These are phyloP conservation scores for Boletales sp. DNA, from an alignment of 768 basidiomycete genomes.

Conservation along the genomic window DNA sequence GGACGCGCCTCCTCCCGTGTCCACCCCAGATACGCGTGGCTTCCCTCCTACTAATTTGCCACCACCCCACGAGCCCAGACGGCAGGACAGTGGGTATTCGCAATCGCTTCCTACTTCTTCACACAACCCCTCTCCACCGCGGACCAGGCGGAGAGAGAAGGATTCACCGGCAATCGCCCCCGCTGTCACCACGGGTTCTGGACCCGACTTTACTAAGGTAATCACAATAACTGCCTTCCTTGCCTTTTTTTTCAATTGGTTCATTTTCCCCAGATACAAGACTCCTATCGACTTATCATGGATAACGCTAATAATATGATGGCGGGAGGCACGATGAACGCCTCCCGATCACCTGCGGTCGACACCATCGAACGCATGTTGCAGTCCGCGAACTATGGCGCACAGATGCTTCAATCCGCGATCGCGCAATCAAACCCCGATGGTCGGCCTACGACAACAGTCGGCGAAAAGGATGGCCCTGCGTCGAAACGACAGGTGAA, in stretches of 20 bases:
- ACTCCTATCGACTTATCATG: constrained; percentile 43
- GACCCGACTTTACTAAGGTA: constrained; percentile 44
- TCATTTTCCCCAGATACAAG: constrained; percentile 33
- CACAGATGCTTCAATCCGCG: constrained; percentile 30
- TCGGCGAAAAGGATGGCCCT: constrained; percentile 29
- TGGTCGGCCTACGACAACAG: constrained; percentile 18
- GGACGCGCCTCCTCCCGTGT: constrained; percentile 27
- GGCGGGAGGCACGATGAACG: constrained; percentile 17
- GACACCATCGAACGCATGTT: constrained; percentile 43
- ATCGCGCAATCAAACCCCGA: constrained; percentile 27
- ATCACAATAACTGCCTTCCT: constrained; percentile 4
- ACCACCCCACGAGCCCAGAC: constrained; percentile 30
- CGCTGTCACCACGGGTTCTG: constrained; percentile 23
- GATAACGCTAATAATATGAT: constrained; percentile 35
- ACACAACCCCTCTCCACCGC: constrained; percentile 27
- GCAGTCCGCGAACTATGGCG: constrained; percentile 41
- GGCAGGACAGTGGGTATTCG: constrained; percentile 31
- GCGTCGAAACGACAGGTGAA: constrained; percentile 34
- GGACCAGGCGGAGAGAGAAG: constrained; percentile 36
- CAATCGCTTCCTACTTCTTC: constrained; percentile 25
- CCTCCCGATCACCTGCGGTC: constrained; percentile 21
- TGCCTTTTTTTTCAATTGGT: constrained; percentile 8
- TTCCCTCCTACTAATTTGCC: constrained; percentile 25
- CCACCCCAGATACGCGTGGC: constrained; percentile 29
- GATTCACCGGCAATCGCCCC: constrained; percentile 28